These are phyloP conservation scores for Didymellaceae sp. DNA, from an alignment of 2,329 filamentous ascomycete species.

Conservation along the genomic window DNA sequence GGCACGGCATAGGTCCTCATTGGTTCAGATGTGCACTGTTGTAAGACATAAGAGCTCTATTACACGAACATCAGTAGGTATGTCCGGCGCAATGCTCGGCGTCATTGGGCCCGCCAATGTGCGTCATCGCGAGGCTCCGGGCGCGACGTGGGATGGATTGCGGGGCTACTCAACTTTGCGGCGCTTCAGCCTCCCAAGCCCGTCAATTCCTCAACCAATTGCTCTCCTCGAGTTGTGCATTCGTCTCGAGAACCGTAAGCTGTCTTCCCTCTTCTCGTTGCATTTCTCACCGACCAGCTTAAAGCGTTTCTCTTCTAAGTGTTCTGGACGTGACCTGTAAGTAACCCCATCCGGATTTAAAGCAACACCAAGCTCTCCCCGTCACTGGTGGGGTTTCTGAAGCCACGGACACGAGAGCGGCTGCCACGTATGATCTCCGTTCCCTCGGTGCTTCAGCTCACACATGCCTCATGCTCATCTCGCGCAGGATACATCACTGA, in stretches of 20 bases:
- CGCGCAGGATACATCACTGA: slow-evolving; percentile 2
- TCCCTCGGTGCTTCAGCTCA: neutral
- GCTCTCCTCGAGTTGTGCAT: slow-evolving; percentile 1
- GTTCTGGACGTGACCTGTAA: slow-evolving; percentile 15
- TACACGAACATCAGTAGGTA: neutral
- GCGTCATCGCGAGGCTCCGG: slow-evolving; percentile 1
- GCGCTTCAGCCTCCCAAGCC: slow-evolving; percentile 4
- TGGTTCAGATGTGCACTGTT: neutral
- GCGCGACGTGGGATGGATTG: slow-evolving; percentile 1
- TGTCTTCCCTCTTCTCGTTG: neutral
- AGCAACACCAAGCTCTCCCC: slow-evolving; percentile 2
- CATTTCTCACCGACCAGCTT: neutral
- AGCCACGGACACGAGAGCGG: neutral
- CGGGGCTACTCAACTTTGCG: slow-evolving; percentile 14
- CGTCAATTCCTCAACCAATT: slow-evolving; percentile 9
- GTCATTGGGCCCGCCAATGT: neutral
- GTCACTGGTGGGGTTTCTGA: neutral
- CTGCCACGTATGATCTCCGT: slow-evolving; percentile 2
- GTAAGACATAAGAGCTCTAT: too few species aligned
- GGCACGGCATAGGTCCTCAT: neutral
- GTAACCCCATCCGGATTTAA: neutral
- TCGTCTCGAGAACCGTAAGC: neutral
- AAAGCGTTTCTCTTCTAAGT: neutral
- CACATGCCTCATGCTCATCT: neutral
- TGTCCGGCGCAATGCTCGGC: neutral